A percentile compares a stretch with the other conserved stretches of the same genome.
phyloP scores from a whole-genome alignment of 2,329 filamentous ascomycete species.

The Hymenoscyphus linearis region DNA sequence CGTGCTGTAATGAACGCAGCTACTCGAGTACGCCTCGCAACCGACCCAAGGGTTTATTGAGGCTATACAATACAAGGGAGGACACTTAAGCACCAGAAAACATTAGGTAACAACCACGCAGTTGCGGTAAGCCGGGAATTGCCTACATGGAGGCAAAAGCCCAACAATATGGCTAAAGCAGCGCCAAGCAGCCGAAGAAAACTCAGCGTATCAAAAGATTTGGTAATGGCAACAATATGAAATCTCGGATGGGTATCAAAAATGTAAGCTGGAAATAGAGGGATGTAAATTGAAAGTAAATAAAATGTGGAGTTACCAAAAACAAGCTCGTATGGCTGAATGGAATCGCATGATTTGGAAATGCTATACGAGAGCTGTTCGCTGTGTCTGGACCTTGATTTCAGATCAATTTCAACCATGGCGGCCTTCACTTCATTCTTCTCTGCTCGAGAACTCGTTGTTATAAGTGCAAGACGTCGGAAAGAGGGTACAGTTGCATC shows the following conservation, averaged over 20 bases:
- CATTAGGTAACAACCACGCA: neutral
- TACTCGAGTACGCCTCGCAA: neutral
- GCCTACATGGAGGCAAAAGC: conserved; percentile 2
- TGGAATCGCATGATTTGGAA: neutral
- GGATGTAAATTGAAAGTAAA: neutral
- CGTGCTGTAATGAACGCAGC: neutral
- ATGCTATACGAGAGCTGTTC: neutral
- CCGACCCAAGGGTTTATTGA: neutral
- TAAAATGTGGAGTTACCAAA: neutral
- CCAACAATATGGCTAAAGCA: conserved; percentile 8
- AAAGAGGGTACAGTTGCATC: too few species aligned
- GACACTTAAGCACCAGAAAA: neutral
- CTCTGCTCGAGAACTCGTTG: neutral
- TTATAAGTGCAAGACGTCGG: too few species aligned
- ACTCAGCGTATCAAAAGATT: conserved; percentile 1
- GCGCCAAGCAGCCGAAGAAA: conserved; percentile 5
- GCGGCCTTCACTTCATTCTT: neutral
- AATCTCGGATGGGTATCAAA: neutral
- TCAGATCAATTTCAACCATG: neutral
- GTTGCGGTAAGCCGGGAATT: conserved; percentile 2
- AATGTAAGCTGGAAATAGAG: neutral
- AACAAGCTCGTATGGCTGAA: neutral
- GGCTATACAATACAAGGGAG: neutral
- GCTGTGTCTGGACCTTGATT: neutral
- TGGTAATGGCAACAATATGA: neutral